Evolutionary conservation across 345 rosid species (phyloP), one percentile per base, ranked within the genome.

Genomic region (Pugionium dolabratum): DNA sequence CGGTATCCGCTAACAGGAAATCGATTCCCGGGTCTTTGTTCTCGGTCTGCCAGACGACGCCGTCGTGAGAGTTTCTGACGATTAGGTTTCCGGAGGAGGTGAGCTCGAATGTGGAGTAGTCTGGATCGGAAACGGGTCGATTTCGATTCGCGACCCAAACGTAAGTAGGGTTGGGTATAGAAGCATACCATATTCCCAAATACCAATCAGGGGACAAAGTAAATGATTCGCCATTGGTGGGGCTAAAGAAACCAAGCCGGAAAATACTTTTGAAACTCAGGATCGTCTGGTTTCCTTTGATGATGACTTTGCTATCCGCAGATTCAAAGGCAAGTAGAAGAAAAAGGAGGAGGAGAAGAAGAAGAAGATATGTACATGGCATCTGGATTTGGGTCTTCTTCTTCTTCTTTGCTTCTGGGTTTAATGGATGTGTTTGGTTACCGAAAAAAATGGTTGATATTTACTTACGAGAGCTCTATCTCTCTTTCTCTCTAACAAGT

Each of bases 61-160:
- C 76, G 59, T 50, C 54, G 1, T 28, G 59, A 1, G 85, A 78
- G 74, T 78, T 58, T 1, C 9, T 44, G 25, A 91, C 55, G 59
- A 62, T 44, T 41, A 88, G 76, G 58, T 75, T 51, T 0, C 96
- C 96, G 62, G 88, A 64, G 41, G 65, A 44, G 65, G 18, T 18
- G 18, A 91, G 75, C 6, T 63, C 59, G 1, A 90, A 67, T 1
- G 70, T 51, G 9, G 93, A 90, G 8, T 48, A 70, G 56, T 6
- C 4, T 28, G 42, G 82, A 54, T 69, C 79, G 2, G 76, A 56
- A 4, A 91, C 7, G 44, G 97, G 88, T 4, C 5, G 71, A 4
- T 81, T 78, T 45, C 90, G 77, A 35, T 90, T 90, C 1, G 95
- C 97, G 44, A 74, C 78, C 78, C 78, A 74, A 2, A 74, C 78